Base-by-base conservation (phyloP, 495 filamentous ascomycete genomes). In the Extremus antarcticus region DNA sequence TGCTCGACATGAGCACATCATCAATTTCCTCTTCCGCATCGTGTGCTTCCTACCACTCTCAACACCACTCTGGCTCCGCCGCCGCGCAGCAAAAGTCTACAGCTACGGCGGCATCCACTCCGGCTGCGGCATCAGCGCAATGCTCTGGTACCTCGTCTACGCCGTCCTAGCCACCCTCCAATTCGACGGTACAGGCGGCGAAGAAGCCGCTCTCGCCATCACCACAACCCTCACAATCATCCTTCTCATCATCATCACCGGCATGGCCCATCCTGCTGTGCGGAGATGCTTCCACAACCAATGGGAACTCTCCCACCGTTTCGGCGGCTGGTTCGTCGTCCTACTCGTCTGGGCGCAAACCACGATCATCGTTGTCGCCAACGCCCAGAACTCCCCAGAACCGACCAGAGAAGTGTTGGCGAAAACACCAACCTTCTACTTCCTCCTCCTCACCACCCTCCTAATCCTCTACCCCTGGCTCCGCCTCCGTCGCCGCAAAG, bases 231-330 rank as follows among this genome's bases (percentile, higher is more conserved):
- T 61, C 13, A 57, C 64, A 8, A 29, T 70, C 7, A n/a, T 57
- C 4, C 53, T 74, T 16, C 53, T 74, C 25, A 20, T 69, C 11
- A 50, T 55, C 9, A 72, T 74, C 59, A 56, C 75, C 40, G 56
- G 58, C 8, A 65, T 71, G 17, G 65, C 68, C 10, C 65, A 74
- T 61, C 84, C 84, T 0, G 49, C 63, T 0, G 60, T 85, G 15
- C 76, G 83, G 16, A 65, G 70, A 23, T 68, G 63, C 20, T 68
- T 71, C 51, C 83, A 87, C 65, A 77, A 87, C 70, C 69, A 73
- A 50, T 88, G 87, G 60, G 84, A 88, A 66, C 68, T 72, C 47
- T 75, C 78, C 47, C 84, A 88, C 62, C 77, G 84, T 19, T 86
- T 80, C 61, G 75, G 76, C 21, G 83, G 82, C 29, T 88, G 84